phyloP scores from a whole-genome alignment of 75 land plant species.

The Pinus albicaulis region DNA sequence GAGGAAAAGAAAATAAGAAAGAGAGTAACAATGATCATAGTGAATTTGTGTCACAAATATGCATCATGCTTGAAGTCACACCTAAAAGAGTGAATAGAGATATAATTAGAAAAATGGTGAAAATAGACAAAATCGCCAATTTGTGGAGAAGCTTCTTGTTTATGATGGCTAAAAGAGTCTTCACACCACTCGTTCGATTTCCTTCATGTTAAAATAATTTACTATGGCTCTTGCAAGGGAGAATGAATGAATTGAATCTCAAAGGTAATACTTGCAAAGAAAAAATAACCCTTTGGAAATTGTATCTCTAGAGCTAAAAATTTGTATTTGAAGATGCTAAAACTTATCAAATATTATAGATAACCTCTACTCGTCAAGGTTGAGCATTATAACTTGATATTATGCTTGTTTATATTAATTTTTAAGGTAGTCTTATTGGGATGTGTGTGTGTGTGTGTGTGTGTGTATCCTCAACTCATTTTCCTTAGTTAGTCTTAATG shows the following conservation, averaged over 20 bases:
- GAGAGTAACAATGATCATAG: background rate
- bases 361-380: background rate
- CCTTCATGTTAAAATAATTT: conserved; percentile 60
- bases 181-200: conserved; percentile 60
- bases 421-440: too few relatives aligned
- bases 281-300: background rate
- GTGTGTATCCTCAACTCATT: background rate
- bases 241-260: conserved; percentile 35
- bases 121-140: conserved; percentile 41
- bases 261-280: conserved; percentile 23
- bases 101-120: conserved; percentile 61
- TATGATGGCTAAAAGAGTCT: conserved; percentile 78
- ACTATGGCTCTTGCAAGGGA: conserved; percentile 46
- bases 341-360: background rate
- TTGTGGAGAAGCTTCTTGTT: conserved; percentile 70
- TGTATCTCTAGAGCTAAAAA: background rate
- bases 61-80: conserved; percentile 59
- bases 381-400: too few relatives aligned
- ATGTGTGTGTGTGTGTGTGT: too few relatives aligned
- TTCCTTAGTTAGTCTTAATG: too few relatives aligned
- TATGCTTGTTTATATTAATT: too few relatives aligned
- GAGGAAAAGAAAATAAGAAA: too few relatives aligned
- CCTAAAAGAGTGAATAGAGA: conserved; percentile 52
- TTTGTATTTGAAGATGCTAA: background rate
- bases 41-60: conserved; percentile 32